Evolutionary conservation across 495 filamentous ascomycete species (phyloP).

Genomic region (Aspergillus homomorphus): DNA sequence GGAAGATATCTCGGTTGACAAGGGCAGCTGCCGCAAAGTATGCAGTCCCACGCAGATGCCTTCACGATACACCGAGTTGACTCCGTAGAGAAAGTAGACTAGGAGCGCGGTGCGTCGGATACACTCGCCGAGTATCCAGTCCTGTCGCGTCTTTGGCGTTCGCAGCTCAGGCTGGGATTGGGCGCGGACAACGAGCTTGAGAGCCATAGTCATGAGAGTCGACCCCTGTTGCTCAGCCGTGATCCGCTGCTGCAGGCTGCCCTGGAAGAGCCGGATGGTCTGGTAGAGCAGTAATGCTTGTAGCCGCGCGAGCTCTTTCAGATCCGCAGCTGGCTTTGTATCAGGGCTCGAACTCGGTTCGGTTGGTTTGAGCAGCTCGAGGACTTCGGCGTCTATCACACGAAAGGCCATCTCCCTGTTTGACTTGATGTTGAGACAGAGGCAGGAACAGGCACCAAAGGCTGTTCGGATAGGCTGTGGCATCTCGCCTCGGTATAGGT

Average conservation of each 20-base stretch:
- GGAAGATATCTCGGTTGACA: not conserved
- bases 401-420: not conserved
- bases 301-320: not conserved
- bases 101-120: constrained; percentile 6
- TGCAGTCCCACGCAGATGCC: constrained; percentile 8
- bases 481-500: constrained; percentile 6
- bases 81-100: constrained; percentile 4
- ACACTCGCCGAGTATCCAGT: constrained; percentile 3
- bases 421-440: not conserved
- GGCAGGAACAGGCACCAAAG: not conserved
- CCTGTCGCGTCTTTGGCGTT: not conserved
- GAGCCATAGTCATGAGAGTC: not conserved
- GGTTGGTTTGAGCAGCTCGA: constrained; percentile 3
- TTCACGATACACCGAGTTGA: constrained; percentile 3
- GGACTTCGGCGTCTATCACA: constrained; percentile 1
- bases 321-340: not conserved
- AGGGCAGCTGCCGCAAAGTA: constrained; percentile 4
- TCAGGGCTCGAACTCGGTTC: not conserved
- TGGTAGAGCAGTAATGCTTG: constrained; percentile 7
- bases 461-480: constrained; percentile 7
- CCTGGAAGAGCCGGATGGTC: constrained; percentile 8
- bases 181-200: constrained; percentile 1
- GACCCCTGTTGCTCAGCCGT: constrained; percentile 4
- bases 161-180: not conserved
- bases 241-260: not conserved